Evolutionary conservation across 768 basidiomycete species (phyloP).

Genomic region (Agrocybe chaxingu): DNA sequence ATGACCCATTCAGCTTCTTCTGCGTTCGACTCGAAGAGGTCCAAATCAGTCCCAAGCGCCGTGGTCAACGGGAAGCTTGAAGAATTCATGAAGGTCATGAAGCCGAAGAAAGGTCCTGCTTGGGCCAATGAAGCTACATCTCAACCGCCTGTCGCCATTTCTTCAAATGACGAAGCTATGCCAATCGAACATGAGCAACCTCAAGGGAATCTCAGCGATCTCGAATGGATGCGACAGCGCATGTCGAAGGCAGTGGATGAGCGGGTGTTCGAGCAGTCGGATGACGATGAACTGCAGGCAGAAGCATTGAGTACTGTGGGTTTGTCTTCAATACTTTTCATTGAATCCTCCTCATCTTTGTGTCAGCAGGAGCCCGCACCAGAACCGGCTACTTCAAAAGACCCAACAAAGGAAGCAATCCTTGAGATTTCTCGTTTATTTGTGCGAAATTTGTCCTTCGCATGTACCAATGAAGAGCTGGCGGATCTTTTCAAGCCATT

Average conservation of each 20-base stretch:
- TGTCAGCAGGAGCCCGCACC: neutral
- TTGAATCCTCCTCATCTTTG: neutral
- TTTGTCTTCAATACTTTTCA: neutral
- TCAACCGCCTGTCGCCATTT: conserved; percentile 6
- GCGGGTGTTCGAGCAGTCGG: conserved; percentile 61
- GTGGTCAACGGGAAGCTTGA: conserved; percentile 41
- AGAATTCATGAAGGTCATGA: conserved; percentile 76
- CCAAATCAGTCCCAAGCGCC: conserved; percentile 19
- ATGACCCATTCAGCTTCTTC: conserved; percentile 8
- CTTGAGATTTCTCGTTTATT: conserved; percentile 79
- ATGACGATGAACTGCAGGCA: conserved; percentile 41
- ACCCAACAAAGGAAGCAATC: conserved; percentile 51
- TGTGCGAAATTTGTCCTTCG: conserved; percentile 92
- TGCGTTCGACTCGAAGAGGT: conserved; percentile 1
- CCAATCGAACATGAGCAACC: conserved; percentile 15
- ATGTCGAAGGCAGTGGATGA: conserved; percentile 50
- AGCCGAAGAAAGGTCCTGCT: conserved; percentile 57
- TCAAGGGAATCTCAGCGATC: conserved; percentile 50
- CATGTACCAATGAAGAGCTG: conserved; percentile 73
- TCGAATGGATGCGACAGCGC: conserved; percentile 72
- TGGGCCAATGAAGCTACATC: conserved; percentile 56
- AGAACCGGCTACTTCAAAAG: conserved; percentile 23
- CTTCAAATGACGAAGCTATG: conserved; percentile 12
- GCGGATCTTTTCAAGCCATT: conserved; percentile 58
- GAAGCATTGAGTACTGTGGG: conserved; percentile 8